Evolutionary conservation across 495 filamentous ascomycete genomes (phyloP).

Genomic region (Friedmanniomyces endolithicus): DNA sequence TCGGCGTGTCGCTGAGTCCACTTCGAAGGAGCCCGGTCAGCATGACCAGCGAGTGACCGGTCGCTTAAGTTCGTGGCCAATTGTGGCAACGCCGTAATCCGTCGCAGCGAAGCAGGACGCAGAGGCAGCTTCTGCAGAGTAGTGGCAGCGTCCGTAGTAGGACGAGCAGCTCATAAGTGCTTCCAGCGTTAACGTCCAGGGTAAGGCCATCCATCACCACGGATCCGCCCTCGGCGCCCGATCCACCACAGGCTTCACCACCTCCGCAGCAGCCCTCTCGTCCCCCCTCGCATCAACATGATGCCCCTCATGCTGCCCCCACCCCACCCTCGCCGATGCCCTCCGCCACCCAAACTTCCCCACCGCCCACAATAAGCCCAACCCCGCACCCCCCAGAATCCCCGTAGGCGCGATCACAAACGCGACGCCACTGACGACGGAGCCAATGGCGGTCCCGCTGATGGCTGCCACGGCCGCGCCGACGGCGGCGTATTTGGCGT

Average conservation of each 20-base stretch:
- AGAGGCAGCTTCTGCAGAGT: too few relatives aligned
- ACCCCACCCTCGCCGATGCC: constrained; percentile 13
- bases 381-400: constrained; percentile 21
- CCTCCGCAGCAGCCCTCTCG: constrained; percentile 10
- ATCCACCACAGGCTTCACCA: not conserved
- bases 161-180: too few relatives aligned
- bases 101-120: too few relatives aligned
- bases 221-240: constrained; percentile 11
- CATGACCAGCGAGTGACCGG: too few relatives aligned
- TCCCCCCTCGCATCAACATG: constrained; percentile 20
- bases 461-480: constrained; percentile 25
- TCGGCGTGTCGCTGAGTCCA: too few relatives aligned
- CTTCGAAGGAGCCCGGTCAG: too few relatives aligned
- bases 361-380: constrained; percentile 23
- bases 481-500: constrained; percentile 31
- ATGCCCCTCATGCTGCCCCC: constrained; percentile 10
- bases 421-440: constrained; percentile 24
- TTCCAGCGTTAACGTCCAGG: too few relatives aligned
- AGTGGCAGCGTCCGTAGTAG: too few relatives aligned
- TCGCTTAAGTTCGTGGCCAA: too few relatives aligned
- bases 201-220: constrained; percentile 10
- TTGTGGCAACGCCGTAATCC: too few relatives aligned
- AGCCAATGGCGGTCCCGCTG: constrained; percentile 23
- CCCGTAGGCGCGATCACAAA: constrained; percentile 30
- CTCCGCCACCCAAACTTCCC: constrained; percentile 22